Conservation (phyloP, 169 alveolate species). For the Plasmodium malariae region DNA sequence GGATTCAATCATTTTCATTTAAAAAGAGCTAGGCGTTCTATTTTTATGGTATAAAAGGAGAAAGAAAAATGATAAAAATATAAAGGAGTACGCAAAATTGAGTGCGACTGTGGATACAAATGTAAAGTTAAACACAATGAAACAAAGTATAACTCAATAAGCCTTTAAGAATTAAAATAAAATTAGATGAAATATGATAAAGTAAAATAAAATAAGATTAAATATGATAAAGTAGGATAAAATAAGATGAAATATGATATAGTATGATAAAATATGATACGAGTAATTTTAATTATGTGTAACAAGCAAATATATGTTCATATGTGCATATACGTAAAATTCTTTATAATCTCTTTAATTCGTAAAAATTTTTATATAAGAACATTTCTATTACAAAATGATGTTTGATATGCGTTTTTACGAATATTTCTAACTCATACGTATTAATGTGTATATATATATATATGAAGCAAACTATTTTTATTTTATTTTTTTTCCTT, state of each 20-base stretch:
- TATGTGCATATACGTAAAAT: constrained; percentile 9
- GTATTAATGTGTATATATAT: no score
- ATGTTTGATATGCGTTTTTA: not conserved
- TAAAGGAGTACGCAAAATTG: not conserved
- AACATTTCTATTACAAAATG: not conserved
- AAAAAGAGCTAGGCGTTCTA: not conserved
- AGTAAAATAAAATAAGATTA: no score
- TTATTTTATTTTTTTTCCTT: no score
- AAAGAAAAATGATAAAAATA: not conserved
- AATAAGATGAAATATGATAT: no score
- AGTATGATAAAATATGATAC: no score
- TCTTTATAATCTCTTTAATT: constrained; percentile 5
- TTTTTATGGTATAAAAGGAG: not conserved
- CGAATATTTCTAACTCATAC: not conserved
- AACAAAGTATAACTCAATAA: not conserved
- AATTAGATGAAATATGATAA: no score
- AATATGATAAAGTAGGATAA: no score
- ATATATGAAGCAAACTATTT: no score
- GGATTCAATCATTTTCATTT: constrained; percentile 72
- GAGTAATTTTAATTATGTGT: not conserved
- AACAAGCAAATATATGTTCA: constrained; percentile 10
- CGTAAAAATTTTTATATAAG: constrained; percentile 19
- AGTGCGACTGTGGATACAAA: not conserved
- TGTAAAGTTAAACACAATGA: not conserved
- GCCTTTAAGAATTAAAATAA: no score